phyloP scores from a whole-genome alignment of 176 grass and related monocot genomes.

The Aegilops umbellulata region DNA sequence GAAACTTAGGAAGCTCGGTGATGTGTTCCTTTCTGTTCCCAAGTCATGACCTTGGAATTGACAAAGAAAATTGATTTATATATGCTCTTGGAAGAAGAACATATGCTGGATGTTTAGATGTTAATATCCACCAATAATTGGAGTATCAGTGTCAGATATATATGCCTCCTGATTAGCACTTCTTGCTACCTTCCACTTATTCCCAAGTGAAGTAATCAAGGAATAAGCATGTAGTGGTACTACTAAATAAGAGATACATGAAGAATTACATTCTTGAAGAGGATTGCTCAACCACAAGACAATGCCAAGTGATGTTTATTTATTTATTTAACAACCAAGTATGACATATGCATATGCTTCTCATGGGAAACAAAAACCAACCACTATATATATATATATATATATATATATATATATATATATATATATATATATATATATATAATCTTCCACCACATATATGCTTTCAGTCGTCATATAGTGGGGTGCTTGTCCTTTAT shows the following conservation, averaged over 20 bases:
- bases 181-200: neutral
- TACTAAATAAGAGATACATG: neutral
- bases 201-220: neutral
- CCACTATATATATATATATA: neutral
- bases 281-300: neutral
- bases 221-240: neutral
- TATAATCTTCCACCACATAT: neutral
- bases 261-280: neutral
- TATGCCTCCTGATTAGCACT: neutral
- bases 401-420: neutral
- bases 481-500: neutral
- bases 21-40: neutral
- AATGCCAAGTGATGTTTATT: neutral
- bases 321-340: no score
- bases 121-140: neutral
- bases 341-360: neutral
- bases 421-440: neutral
- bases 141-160: conserved; percentile 3
- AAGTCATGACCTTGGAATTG: neutral
- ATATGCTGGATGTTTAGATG: neutral
- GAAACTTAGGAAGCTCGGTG: neutral
- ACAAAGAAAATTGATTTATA: neutral
- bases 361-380: neutral
- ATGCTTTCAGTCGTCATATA: neutral
- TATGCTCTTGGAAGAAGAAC: conserved; percentile 13